These are phyloP conservation scores for Tieghemostelium lacteum DNA, from an alignment of 78 protist species.

Conservation along the genomic window DNA sequence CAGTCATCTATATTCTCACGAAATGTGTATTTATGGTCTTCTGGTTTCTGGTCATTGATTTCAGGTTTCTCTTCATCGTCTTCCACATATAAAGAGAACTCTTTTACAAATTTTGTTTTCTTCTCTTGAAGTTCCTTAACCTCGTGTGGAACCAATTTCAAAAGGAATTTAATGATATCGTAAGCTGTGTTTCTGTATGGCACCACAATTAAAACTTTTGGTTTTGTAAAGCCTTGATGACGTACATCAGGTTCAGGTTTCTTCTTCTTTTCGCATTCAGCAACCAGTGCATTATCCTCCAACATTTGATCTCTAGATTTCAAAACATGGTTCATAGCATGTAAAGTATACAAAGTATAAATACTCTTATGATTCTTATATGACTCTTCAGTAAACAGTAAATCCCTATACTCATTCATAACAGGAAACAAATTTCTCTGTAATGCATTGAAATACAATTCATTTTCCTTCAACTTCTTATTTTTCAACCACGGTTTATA, in stretches of 20 bases:
- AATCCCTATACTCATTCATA: slow-evolving; percentile 65
- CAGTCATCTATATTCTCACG: slow-evolving; percentile 87
- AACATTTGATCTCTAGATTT: slow-evolving; percentile 54
- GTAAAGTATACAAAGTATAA: slow-evolving; percentile 55
- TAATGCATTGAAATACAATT: slow-evolving; percentile 38
- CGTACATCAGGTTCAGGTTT: slow-evolving; percentile 34
- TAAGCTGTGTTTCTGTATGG: slow-evolving; percentile 74
- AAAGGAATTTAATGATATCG: slow-evolving; percentile 48
- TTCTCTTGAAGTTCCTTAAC: slow-evolving; percentile 8
- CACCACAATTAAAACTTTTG: slow-evolving; percentile 65
- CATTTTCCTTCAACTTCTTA: slow-evolving; percentile 60
- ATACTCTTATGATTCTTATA: slow-evolving; percentile 55
- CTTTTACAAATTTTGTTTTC: slow-evolving; percentile 38
- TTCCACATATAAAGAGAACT: slow-evolving; percentile 12
- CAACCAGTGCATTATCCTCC: slow-evolving; percentile 25
- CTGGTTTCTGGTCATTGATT: slow-evolving; percentile 41
- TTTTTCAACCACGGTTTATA: slow-evolving; percentile 68
- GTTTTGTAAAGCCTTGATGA: slow-evolving; percentile 80
- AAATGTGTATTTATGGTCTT: slow-evolving; percentile 74
- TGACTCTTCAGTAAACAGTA: slow-evolving; percentile 39
- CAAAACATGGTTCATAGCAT: slow-evolving; percentile 69
- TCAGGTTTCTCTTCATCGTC: not conserved
- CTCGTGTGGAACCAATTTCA: slow-evolving; percentile 72
- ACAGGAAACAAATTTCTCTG: slow-evolving; percentile 56
- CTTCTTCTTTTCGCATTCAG: slow-evolving; percentile 1